Base-by-base conservation (phyloP, 2,329 filamentous ascomycete species). In the Exophiala alcalophila region DNA sequence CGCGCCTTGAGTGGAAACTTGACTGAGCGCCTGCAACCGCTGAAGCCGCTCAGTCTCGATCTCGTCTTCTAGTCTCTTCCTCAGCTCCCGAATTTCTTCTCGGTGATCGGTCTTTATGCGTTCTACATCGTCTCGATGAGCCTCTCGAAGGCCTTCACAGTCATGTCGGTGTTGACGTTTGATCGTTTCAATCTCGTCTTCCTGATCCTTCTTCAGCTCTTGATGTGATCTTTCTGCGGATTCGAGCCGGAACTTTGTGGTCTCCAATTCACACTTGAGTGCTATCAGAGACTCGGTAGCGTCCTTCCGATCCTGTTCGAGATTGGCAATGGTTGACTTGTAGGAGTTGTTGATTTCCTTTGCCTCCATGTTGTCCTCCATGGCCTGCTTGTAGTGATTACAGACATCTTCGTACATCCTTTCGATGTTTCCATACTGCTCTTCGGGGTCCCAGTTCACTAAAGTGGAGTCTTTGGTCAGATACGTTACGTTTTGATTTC, bases 401-500 rank as follows among this genome's bases (percentile, higher is more conserved):
- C 84, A 83, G 49, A 97, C 72, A 46, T 76, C 72, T 33, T 77
- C 74, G 60, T 88, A 88, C 57, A 91, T 75, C 12, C 73, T 71
- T 57, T 94, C 86, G 67, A 96, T 83, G 47, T 81, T 77, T 50
- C 82, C 81, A 54, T 96, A 76, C 52, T 83, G 80, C 49, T 78
- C 78, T 56, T 89, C 83, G 54, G 89, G 80, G 62, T 96, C 88
- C 76, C 84, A 91, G 58, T 77, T 84, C 86, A 76, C 70, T 66
- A 65, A 68, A 74, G 86, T 83, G 81, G 89, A 87, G 72, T 82
- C 69, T 69, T 81, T 84, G 54, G 76, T 83, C 58, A 91, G 71
- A 70, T 76, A 90, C 1, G 61, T 14, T 10, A 61, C 63, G 53
- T 76, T 74, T 33, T 61, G 61, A 54, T 47, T 53, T 64, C 60